Conservation (phyloP, 2,329 filamentous ascomycete species). For the Elsinoe batatas region DNA sequence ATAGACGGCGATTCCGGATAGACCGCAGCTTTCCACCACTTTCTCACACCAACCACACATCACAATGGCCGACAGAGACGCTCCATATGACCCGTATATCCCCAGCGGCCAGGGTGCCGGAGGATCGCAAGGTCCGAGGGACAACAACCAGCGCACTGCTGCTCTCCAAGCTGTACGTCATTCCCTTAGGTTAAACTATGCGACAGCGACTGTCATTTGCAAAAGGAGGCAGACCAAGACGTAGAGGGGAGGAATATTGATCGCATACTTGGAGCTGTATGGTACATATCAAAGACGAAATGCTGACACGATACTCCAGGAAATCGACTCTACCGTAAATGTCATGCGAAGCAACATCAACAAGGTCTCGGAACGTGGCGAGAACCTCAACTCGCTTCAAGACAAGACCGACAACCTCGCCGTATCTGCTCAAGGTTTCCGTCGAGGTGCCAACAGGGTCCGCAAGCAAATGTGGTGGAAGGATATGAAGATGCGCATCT, state of each 20-base stretch:
- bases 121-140: slow-evolving; percentile 34
- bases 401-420: slow-evolving; percentile 92
- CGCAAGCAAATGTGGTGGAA: slow-evolving; percentile 99
- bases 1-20: neutral
- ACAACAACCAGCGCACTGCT: slow-evolving; percentile 55
- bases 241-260: too few species aligned
- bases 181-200: slow-evolving; percentile 9
- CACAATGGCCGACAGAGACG: slow-evolving; percentile 48
- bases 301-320: slow-evolving; percentile 42
- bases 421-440: slow-evolving; percentile 87
- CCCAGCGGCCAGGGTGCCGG: slow-evolving; percentile 53
- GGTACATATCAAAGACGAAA: too few species aligned
- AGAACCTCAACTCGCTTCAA: slow-evolving; percentile 75
- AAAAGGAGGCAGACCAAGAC: neutral
- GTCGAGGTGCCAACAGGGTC: slow-evolving; percentile 89
- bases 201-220: neutral
- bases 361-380: slow-evolving; percentile 88
- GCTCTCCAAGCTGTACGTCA: slow-evolving; percentile 76
- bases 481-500: slow-evolving; percentile 99
- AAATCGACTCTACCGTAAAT: slow-evolving; percentile 93
- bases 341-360: slow-evolving; percentile 98
- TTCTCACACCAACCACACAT: neutral
- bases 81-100: slow-evolving; percentile 77
- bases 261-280: too few species aligned
- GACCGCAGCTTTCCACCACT: neutral